Percentiles rank a stretch among this genome's conserved stretches.
Conservation (phyloP, 1,284 basidiomycete species). For the Dichomitus squalens region DNA sequence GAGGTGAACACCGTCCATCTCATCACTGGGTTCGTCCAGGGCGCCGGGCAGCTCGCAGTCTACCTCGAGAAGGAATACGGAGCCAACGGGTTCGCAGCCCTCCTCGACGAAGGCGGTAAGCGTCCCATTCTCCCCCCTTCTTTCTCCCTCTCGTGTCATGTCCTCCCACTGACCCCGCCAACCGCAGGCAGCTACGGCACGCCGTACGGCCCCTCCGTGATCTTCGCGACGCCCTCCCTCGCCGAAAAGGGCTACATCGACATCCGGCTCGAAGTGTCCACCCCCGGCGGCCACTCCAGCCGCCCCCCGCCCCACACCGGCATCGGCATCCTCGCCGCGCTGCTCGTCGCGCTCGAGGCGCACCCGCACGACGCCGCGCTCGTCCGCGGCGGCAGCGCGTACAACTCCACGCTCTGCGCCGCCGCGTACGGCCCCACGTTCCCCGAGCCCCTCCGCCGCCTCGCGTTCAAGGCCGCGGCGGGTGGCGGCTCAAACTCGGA, state of each 20-base stretch:
- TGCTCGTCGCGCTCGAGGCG: slow-evolving; percentile 51
- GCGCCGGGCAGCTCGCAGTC: slow-evolving; percentile 46
- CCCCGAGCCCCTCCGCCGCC: slow-evolving; percentile 19
- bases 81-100: slow-evolving; percentile 50
- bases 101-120: slow-evolving; percentile 54
- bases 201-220: slow-evolving; percentile 34
- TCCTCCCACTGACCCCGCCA: no score
- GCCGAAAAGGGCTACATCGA: slow-evolving; percentile 70
- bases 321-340: slow-evolving; percentile 55
- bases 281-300: slow-evolving; percentile 69
- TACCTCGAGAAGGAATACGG: slow-evolving; percentile 55
- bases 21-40: slow-evolving; percentile 34
- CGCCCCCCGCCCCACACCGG: slow-evolving; percentile 57
- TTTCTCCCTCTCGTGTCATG: background rate
- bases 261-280: slow-evolving; percentile 46
- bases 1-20: background rate
- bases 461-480: slow-evolving; percentile 15
- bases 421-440: slow-evolving; percentile 27
- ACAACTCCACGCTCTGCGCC: slow-evolving; percentile 27
- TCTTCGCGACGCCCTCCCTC: slow-evolving; percentile 52
- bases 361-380: slow-evolving; percentile 44
- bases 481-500: no score
- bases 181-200: slow-evolving; percentile 35
- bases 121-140: no score
- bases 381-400: slow-evolving; percentile 26